Evolutionary conservation across 2,329 filamentous ascomycete species (phyloP).

Genomic region (Xylaria hypoxylon): DNA sequence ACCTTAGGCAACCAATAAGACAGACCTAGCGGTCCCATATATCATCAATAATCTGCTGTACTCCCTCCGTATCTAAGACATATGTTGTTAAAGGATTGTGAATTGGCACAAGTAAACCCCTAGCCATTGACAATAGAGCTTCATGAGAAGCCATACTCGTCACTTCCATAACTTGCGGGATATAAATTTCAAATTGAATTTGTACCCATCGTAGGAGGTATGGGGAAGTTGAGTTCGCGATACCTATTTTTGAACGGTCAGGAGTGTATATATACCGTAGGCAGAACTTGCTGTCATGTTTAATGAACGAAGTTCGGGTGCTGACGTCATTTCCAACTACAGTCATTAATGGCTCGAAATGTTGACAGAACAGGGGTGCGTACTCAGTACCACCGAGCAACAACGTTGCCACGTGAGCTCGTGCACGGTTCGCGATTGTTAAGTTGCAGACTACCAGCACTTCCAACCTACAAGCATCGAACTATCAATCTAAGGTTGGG

Average conservation of each 20-base stretch:
- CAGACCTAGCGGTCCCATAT: constrained; percentile 46
- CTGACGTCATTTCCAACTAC: constrained; percentile 18
- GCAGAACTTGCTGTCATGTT: no score
- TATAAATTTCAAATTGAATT: not conserved
- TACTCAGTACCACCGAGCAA: constrained; percentile 6
- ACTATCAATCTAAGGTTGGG: no score
- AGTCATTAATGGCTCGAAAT: not conserved
- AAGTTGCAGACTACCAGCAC: not conserved
- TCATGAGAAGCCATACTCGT: not conserved
- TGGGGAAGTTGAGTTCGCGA: not conserved
- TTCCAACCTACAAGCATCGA: not conserved
- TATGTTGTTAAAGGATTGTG: not conserved
- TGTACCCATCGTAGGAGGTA: not conserved
- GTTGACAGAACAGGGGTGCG: not conserved
- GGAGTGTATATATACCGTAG: no score
- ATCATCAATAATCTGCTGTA: constrained; percentile 40
- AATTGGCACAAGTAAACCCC: not conserved
- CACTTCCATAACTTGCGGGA: not conserved
- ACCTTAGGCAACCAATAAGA: constrained; percentile 45
- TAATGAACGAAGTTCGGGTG: not conserved
- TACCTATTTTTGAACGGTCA: no score
- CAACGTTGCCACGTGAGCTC: constrained; percentile 35
- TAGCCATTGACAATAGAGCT: not conserved
- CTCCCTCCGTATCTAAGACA: not conserved
- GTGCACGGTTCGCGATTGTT: constrained; percentile 34